Evolutionary conservation across 768 basidiomycete genomes (phyloP).

Genomic region (Serendipita sp.): DNA sequence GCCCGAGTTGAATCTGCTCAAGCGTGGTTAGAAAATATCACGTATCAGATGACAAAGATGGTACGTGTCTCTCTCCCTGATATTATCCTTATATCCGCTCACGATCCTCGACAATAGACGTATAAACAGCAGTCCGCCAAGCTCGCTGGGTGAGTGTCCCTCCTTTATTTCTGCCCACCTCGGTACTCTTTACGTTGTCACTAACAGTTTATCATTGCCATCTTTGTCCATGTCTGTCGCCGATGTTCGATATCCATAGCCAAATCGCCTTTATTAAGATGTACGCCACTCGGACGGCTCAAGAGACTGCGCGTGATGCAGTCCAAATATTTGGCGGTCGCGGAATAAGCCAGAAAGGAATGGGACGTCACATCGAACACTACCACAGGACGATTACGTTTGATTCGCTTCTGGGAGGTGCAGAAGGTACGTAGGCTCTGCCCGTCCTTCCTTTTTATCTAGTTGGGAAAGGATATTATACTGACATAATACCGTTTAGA

Average conservation of each 20-base stretch:
- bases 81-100: not conserved
- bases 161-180: not conserved
- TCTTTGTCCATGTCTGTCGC: too few relatives aligned
- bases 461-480: not conserved
- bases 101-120: constrained; percentile 23
- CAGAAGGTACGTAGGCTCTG: constrained; percentile 39
- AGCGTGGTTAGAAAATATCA: constrained; percentile 75
- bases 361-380: constrained; percentile 65
- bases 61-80: constrained; percentile 17
- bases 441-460: constrained; percentile 38
- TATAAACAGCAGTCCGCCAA: constrained; percentile 59
- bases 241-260: not conserved
- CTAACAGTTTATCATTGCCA: too few relatives aligned
- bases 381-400: constrained; percentile 73
- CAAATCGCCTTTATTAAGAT: constrained; percentile 73
- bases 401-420: constrained; percentile 30
- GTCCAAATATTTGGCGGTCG: constrained; percentile 70
- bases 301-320: constrained; percentile 6
- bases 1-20: constrained; percentile 67
- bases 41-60: constrained; percentile 82
- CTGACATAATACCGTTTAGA: constrained; percentile 8
- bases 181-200: not conserved
- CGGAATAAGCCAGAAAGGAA: constrained; percentile 66
- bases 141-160: constrained; percentile 47
- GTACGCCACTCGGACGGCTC: constrained; percentile 51